A percentile compares a stretch with the other conserved stretches of the same genome.
Conservation (phyloP, 2,329 filamentous ascomycete species). For the Aspergillus viridinutans region DNA sequence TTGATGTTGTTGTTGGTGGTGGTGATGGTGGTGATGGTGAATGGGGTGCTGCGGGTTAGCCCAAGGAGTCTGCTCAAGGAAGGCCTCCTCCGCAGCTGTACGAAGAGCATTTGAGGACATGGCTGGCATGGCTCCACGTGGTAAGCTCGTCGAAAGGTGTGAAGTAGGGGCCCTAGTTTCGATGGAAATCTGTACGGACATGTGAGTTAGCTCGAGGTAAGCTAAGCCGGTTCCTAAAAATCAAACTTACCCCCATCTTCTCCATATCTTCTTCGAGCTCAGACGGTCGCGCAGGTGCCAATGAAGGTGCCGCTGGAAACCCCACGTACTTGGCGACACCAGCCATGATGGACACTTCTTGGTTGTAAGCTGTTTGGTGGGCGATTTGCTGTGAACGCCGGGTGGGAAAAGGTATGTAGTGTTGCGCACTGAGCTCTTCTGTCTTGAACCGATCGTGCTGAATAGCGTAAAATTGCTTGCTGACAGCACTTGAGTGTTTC, state of each 20-base stretch:
- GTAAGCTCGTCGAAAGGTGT: conserved; percentile 25
- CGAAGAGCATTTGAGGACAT: conserved; percentile 32
- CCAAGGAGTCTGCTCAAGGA: conserved; percentile 86
- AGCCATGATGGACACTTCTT: conserved; percentile 85
- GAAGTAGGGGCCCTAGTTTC: conserved; percentile 22
- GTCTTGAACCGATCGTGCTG: conserved; percentile 79
- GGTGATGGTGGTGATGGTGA: conserved; percentile 43
- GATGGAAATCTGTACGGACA: conserved; percentile 23
- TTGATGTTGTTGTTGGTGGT: conserved; percentile 21
- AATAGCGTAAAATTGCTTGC: conserved; percentile 87
- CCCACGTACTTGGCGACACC: conserved; percentile 93
- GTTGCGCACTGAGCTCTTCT: conserved; percentile 75
- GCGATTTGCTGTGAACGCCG: conserved; percentile 71
- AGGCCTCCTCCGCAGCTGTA: conserved; percentile 71
- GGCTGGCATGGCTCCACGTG: conserved; percentile 28
- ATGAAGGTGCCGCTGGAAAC: conserved; percentile 88
- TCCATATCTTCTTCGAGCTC: conserved; percentile 85
- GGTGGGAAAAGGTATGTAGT: conserved; percentile 73
- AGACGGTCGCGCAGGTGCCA: conserved; percentile 64
- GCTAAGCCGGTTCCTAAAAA: not conserved
- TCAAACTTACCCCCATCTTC: conserved; percentile 73
- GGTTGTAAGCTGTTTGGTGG: conserved; percentile 88
- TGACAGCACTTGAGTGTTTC: conserved; percentile 70
- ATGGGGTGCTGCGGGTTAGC: conserved; percentile 80
- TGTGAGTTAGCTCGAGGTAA: not conserved